Evolutionary conservation across 129 eudicot genomes (phyloP), one percentile per base, ranked within the genome.

Genomic region (Lactuca saligna): DNA sequence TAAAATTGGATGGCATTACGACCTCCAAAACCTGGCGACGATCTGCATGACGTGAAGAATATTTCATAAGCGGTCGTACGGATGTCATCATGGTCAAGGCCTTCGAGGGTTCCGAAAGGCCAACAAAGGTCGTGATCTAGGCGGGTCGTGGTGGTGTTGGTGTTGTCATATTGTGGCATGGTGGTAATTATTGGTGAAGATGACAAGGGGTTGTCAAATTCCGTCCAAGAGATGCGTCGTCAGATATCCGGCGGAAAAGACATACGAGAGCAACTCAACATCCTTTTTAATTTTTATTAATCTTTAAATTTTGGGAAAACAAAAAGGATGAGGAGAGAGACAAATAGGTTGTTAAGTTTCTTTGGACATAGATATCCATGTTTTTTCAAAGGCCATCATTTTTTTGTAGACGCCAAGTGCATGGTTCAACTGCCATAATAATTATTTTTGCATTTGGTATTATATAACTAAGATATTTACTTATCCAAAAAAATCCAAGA

Each of bases 21-120:
- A 10, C 91, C 91, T 4, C 98, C 98, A 37, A 92, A 92, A n/a
- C 98, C 96, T 0, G 96, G 98, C 12, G 98, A 84, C 0, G 98
- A 86, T 75, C 98, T 69, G 70, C 98, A 92, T 17, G 98, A 77
- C 20, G 98, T 82, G 87, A 92, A 92, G 81, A 92, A 89, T 7
- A 92, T 78, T 64, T 92, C 98, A 25, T 92, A 92, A 7, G 98
- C 96, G 8, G 98, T 80, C 63, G 82, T 83, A 5, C 86, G 80
- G 54, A 82, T 73, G 66, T 85, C 96, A 16, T 83, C 86, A 0
- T 61, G 59, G 70, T 86, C 91, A 33, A 92, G 79, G 60, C 83
- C 95, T 0, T 81, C 77, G 35, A 88, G 59, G 66, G 33, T 73
- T 15, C 83, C 95, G 35, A 91, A 91, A 3, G 98, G 96, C 63